A percentile compares a stretch with the other conserved stretches of the same genome.
These are phyloP conservation scores for Hymenoscyphus repandus DNA, from an alignment of 2,329 filamentous ascomycete species.

Conservation along the genomic window DNA sequence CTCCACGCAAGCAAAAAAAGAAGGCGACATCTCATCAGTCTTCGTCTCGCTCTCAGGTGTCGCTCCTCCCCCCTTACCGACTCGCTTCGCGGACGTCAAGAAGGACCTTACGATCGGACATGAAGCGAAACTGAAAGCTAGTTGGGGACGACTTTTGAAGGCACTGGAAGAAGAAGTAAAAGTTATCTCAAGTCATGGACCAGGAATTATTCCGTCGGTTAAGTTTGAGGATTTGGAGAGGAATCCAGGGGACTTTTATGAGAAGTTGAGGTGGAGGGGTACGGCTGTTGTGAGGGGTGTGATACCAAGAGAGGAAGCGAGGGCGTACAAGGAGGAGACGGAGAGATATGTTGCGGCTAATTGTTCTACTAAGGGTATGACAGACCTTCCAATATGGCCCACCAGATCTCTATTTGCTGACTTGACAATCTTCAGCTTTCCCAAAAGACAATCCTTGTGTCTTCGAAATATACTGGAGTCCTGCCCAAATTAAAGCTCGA, in stretches of 20 bases:
- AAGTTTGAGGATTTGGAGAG: constrained; percentile 39
- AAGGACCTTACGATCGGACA: constrained; percentile 44
- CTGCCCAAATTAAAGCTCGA: constrained; percentile 62
- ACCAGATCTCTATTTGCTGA: background rate
- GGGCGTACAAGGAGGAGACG: constrained; percentile 59
- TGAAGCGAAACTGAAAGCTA: constrained; percentile 41
- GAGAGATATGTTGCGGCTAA: constrained; percentile 63
- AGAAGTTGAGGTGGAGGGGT: constrained; percentile 21
- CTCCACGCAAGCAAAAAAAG: constrained; percentile 29
- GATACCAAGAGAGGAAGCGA: constrained; percentile 55
- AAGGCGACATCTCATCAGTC: constrained; percentile 58
- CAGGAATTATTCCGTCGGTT: constrained; percentile 48
- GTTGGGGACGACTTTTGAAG: constrained; percentile 45
- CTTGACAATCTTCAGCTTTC: constrained; percentile 43
- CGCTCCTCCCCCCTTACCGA: constrained; percentile 42
- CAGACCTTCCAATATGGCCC: background rate
- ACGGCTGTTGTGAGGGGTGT: constrained; percentile 58
- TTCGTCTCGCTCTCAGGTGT: constrained; percentile 54
- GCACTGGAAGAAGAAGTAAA: constrained; percentile 44
- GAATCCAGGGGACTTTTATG: constrained; percentile 10
- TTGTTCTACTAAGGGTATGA: constrained; percentile 43
- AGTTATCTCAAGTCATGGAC: constrained; percentile 39
- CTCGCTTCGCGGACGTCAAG: constrained; percentile 53
- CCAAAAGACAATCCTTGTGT: constrained; percentile 63
- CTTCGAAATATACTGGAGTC: constrained; percentile 72